Evolutionary conservation across 2,329 filamentous ascomycete genomes (phyloP).

Genomic region (Aspergillus terreus): DNA sequence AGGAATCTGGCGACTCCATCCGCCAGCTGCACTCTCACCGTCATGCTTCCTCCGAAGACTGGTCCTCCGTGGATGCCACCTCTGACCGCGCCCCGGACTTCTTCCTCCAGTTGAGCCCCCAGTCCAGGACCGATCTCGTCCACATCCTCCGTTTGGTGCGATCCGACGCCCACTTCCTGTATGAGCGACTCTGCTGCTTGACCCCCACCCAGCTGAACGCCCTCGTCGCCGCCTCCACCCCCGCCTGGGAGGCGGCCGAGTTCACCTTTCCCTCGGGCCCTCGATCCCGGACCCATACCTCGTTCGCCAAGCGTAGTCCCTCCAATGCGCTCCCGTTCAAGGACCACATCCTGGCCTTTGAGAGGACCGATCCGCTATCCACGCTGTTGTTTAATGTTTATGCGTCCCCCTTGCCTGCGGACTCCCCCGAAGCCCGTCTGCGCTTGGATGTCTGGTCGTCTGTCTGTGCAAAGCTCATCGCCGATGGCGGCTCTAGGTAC

Average conservation of each 20-base stretch:
- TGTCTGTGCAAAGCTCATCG: constrained; percentile 77
- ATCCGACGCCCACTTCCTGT: constrained; percentile 83
- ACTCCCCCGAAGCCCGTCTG: constrained; percentile 74
- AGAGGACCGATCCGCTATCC: constrained; percentile 81
- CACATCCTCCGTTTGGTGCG: constrained; percentile 77
- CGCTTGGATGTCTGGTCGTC: constrained; percentile 85
- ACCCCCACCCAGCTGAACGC: constrained; percentile 71
- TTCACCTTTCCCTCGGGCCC: constrained; percentile 71
- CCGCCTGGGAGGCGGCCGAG: constrained; percentile 77
- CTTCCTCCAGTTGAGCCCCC: constrained; percentile 66
- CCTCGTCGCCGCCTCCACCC: constrained; percentile 73
- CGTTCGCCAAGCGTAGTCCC: constrained; percentile 46
- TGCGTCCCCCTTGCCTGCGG: constrained; percentile 71
- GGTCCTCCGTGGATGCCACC: constrained; percentile 34
- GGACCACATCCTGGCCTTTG: constrained; percentile 81
- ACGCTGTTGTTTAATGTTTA: constrained; percentile 85
- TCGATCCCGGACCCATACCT: constrained; percentile 46
- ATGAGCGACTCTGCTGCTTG: constrained; percentile 73
- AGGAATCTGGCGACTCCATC: constrained; percentile 38
- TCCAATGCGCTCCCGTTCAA: constrained; percentile 60
- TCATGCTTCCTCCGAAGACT: constrained; percentile 33
- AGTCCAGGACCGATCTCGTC: constrained; percentile 70
- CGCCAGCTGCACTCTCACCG: constrained; percentile 30
- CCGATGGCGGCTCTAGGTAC: constrained; percentile 69
- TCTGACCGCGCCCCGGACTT: constrained; percentile 35